Percentiles rank a stretch among this genome's conserved stretches.
phyloP scores from a whole-genome alignment of 495 filamentous ascomycete genomes.

The Xylaria sp. region DNA sequence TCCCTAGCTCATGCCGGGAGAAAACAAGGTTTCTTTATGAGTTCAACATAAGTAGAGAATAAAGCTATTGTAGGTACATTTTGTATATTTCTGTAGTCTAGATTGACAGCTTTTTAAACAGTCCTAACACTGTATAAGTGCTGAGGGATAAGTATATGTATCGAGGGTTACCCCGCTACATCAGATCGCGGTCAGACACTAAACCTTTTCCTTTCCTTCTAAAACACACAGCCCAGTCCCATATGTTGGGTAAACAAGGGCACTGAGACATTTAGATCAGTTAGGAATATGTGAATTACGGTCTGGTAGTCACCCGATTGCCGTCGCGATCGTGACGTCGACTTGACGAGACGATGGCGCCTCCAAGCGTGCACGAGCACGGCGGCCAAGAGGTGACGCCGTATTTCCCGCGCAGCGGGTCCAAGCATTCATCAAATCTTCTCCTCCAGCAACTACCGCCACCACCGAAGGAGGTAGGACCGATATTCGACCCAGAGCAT shows the following conservation, averaged over 20 bases:
- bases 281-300: neutral
- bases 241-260: neutral
- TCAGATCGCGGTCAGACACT: neutral
- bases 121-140: neutral
- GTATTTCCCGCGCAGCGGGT: conserved; percentile 16
- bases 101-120: neutral
- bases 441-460: conserved; percentile 22
- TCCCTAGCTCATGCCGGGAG: neutral
- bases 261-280: neutral
- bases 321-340: neutral
- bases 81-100: neutral
- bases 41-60: too few species aligned
- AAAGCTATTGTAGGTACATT: neutral
- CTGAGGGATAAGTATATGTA: neutral
- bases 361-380: neutral
- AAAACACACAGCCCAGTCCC: neutral
- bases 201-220: conserved; percentile 6
- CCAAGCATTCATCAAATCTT: conserved; percentile 12
- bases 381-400: neutral
- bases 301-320: neutral
- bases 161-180: too few species aligned
- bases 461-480: conserved; percentile 21
- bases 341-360: neutral
- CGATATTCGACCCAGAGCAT: conserved; percentile 23
- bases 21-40: neutral